Conservation (phyloP, 73 alveolate genomes). For the Blepharisma japonicum region DNA sequence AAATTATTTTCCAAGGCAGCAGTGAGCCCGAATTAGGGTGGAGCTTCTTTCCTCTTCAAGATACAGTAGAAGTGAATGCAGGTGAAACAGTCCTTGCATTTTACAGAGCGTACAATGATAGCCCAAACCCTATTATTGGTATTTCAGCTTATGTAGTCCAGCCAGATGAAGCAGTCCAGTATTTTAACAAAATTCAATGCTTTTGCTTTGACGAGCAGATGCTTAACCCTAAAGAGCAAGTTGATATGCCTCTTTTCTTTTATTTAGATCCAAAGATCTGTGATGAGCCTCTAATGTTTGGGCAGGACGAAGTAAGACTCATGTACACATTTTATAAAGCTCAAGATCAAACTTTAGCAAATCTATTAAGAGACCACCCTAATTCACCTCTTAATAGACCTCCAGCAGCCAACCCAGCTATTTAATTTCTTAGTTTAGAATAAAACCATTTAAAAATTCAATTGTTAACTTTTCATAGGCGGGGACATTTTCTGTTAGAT, state of each 20-base stretch:
- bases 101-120: conserved; percentile 56
- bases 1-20: conserved; percentile 51
- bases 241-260: conserved; percentile 69
- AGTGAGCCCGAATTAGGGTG: conserved; percentile 68
- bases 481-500: too few species aligned
- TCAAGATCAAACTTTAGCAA: conserved; percentile 26
- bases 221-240: conserved; percentile 65
- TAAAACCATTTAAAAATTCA: too few species aligned
- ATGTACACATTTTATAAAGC: conserved; percentile 27
- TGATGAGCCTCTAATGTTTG: conserved; percentile 47
- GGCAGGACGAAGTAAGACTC: conserved; percentile 15
- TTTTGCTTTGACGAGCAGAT: conserved; percentile 75
- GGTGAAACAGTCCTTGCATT: conserved; percentile 78
- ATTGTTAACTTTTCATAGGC: too few species aligned
- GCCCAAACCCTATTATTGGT: conserved; percentile 59
- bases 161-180: conserved; percentile 58
- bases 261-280: conserved; percentile 67
- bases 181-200: conserved; percentile 76
- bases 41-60: conserved; percentile 58
- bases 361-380: conserved; percentile 22
- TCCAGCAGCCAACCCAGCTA: neutral
- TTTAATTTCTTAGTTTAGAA: too few species aligned
- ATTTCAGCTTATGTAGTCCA: conserved; percentile 45
- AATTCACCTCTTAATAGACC: conserved; percentile 24
- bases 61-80: conserved; percentile 51